phyloP scores from a whole-genome alignment of 306 rosid genomes.

The Cucumis sativus region DNA sequence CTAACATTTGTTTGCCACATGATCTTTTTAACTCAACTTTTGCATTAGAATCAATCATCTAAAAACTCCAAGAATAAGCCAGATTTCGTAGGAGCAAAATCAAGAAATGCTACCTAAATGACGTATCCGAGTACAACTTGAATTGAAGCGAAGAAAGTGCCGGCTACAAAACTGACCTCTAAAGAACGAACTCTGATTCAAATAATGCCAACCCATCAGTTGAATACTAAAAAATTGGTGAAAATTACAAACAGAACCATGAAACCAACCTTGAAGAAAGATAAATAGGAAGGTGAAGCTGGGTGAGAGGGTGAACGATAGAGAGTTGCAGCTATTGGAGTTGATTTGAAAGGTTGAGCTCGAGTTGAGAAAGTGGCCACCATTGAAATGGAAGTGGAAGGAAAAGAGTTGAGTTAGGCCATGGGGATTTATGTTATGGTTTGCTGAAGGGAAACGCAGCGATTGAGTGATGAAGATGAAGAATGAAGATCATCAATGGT shows the following conservation, averaged over 20 bases:
- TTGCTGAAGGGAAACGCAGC: background rate
- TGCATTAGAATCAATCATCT: background rate
- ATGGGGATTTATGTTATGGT: background rate
- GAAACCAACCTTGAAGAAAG: constrained; percentile 28
- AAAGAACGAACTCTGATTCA: constrained; percentile 35
- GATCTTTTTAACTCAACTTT: background rate
- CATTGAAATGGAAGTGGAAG: constrained; percentile 28
- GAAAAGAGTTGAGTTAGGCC: background rate
- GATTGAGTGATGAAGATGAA: background rate
- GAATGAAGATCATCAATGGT: background rate
- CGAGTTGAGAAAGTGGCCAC: constrained; percentile 39
- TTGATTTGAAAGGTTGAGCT: constrained; percentile 22
- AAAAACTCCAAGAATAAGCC: background rate
- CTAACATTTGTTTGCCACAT: background rate
- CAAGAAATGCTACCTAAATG: constrained; percentile 33
- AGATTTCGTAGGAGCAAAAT: background rate
- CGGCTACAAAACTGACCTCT: constrained; percentile 42
- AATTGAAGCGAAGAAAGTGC: constrained; percentile 22
- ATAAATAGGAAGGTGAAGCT: constrained; percentile 23
- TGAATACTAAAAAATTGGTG: background rate
- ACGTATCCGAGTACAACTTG: constrained; percentile 23
- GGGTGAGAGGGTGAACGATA: constrained; percentile 11
- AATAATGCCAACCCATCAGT: constrained; percentile 36
- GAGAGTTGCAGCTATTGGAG: constrained; percentile 13
- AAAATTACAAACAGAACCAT: background rate